Evolutionary conservation across 2,329 filamentous ascomycete genomes (phyloP).

Genomic region (Triangularia setosa): DNA sequence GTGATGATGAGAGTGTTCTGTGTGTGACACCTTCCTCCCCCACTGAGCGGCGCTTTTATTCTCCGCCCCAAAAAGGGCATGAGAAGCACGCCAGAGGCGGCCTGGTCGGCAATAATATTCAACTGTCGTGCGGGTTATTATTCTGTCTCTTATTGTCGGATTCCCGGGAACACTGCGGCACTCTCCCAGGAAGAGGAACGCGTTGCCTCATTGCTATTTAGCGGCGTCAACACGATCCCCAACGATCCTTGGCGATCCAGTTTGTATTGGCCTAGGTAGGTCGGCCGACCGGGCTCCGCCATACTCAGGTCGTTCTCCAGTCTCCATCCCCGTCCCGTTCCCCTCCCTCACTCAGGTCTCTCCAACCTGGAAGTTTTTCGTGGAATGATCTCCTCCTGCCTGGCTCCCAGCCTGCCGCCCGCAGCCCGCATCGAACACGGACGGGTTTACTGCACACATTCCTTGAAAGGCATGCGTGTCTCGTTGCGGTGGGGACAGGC

Average conservation of each 20-base stretch:
- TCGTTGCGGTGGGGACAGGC: constrained; percentile 8
- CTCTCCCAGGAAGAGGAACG: constrained; percentile 3
- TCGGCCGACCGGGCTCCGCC: background rate
- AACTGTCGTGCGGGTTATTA: background rate
- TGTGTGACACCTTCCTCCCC: background rate
- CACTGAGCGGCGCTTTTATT: background rate
- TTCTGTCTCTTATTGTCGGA: background rate
- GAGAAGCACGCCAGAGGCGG: background rate
- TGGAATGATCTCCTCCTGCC: background rate
- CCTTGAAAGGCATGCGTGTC: constrained; percentile 17
- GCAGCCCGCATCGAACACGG: background rate
- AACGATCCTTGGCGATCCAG: constrained; percentile 20
- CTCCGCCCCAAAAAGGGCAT: background rate
- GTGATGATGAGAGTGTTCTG: background rate
- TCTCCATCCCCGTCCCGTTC: background rate
- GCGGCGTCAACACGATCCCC: constrained; percentile 3
- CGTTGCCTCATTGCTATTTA: constrained; percentile 6
- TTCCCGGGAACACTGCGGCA: background rate
- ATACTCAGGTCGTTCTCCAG: background rate
- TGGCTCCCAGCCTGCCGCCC: background rate
- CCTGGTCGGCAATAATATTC: constrained; percentile 1
- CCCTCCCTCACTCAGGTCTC: background rate
- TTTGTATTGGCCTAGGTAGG: constrained; percentile 3
- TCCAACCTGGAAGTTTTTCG: background rate
- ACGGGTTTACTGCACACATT: constrained; percentile 9